Evolutionary conservation across 2,329 filamentous ascomycete species (phyloP), one percentile per base, ranked within the genome.

Genomic region (Nigrograna mackinnonii): DNA sequence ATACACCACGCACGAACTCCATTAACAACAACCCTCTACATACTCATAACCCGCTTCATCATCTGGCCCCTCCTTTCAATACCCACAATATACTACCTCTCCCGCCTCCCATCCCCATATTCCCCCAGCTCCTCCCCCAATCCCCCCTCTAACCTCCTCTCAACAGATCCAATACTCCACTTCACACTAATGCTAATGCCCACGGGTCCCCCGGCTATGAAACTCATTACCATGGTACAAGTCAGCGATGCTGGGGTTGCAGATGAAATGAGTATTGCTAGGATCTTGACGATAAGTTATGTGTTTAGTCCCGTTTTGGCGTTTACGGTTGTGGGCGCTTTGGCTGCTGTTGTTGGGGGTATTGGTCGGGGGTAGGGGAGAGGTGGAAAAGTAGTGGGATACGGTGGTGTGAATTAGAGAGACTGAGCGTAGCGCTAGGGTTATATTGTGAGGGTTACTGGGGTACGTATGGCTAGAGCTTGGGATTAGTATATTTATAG

Each of bases 151-250:
- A 49, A 47, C 5, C 19, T 80, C 2, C 55, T 87, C 2, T 70
- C 72, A 2, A 53, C 70, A 3, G 83, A 87, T 54, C 82, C 82
- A 0, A 79, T 86, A 49, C 64, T 87, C 16, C 86, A 82, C 81
- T 86, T 86, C 54, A 71, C 68, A 2, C 74, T 82, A 74, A 82
- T 82, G 78, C 57, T 82, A 12, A 80, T 80, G 74, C 78, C 79
- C 0, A 72, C 73, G 1, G 78, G 79, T 0, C 78, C 78, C 30
- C 74, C 77, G 2, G 77, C 78, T 0, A 68, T 80, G 71, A 77
- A 78, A 30, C 64, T 77, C 22, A 75, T 74, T 11, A 75, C 74
- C 1, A 64, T 81, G 46, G 75, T 78, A 6, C 77, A 80, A 38
- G 64, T 79, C 2, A 67, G 68, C 22, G 71, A 72, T 24, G 66